phyloP scores from a whole-genome alignment of 2,329 filamentous ascomycete species.

The Atkinsonella hypoxylon region DNA sequence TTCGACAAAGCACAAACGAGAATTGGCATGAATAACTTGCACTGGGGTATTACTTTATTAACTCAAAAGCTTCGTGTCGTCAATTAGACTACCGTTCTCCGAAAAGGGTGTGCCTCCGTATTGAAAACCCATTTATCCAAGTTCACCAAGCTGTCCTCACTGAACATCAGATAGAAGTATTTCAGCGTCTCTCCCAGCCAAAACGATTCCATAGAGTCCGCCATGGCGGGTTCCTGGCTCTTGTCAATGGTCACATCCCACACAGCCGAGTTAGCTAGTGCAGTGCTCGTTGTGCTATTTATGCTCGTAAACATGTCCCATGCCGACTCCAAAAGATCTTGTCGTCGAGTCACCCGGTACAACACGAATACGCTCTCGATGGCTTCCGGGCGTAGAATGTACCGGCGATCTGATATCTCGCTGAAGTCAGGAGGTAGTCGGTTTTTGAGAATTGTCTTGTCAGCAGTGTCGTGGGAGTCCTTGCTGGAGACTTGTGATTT shows the following conservation, averaged over 20 bases:
- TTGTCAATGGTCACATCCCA: conserved; percentile 22
- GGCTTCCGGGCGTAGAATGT: conserved; percentile 39
- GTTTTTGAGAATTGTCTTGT: conserved; percentile 13
- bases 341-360: conserved; percentile 38
- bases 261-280: conserved; percentile 37
- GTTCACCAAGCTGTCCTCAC: conserved; percentile 46
- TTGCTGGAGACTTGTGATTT: conserved; percentile 13
- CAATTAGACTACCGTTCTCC: conserved; percentile 6
- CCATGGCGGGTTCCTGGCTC: conserved; percentile 22
- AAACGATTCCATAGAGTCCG: conserved; percentile 56
- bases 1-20: too few species aligned
- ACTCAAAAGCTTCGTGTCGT: background rate
- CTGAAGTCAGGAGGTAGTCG: conserved; percentile 48
- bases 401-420: conserved; percentile 36
- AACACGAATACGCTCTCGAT: conserved; percentile 41
- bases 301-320: conserved; percentile 41
- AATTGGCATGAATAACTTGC: too few species aligned
- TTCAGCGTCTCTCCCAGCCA: conserved; percentile 65
- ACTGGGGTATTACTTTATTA: too few species aligned
- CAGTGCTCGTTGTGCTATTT: conserved; percentile 32
- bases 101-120: conserved; percentile 38
- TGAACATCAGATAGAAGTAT: conserved; percentile 63
- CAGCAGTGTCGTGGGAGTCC: conserved; percentile 9
- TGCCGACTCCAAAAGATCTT: conserved; percentile 30
- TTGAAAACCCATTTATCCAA: conserved; percentile 57